Conservation (phyloP, 2,329 filamentous ascomycete genomes). For the Claviceps quebecensis region DNA sequence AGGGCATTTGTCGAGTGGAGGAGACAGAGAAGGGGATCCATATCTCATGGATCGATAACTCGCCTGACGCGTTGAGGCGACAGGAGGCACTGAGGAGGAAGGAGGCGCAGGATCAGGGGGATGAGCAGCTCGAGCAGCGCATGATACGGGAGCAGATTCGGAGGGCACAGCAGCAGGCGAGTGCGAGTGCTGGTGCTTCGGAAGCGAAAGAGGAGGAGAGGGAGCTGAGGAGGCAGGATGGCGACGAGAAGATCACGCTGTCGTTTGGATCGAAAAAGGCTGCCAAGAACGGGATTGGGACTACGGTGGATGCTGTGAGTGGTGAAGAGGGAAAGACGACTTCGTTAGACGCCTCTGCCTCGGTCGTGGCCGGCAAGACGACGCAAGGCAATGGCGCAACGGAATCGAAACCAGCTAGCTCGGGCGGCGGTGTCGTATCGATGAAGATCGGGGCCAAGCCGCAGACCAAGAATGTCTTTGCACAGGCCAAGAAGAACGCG, state of each 20-base stretch:
- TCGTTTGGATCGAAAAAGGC: constrained; percentile 41
- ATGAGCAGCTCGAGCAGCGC: constrained; percentile 77
- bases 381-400: constrained; percentile 8
- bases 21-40: constrained; percentile 77
- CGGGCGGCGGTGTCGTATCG: constrained; percentile 37
- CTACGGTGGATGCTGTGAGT: not conserved
- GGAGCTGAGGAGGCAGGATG: constrained; percentile 47
- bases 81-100: constrained; percentile 71
- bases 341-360: constrained; percentile 11
- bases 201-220: constrained; percentile 27
- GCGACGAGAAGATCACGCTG: constrained; percentile 57
- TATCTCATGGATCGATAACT: constrained; percentile 84
- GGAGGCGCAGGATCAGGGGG: constrained; percentile 76
- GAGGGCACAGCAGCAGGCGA: constrained; percentile 48
- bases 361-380: constrained; percentile 5
- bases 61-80: constrained; percentile 66
- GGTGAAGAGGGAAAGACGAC: constrained; percentile 7
- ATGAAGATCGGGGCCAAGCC: constrained; percentile 51
- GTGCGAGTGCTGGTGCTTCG: constrained; percentile 23
- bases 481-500: constrained; percentile 53
- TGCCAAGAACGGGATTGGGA: constrained; percentile 11
- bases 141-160: constrained; percentile 74
- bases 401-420: constrained; percentile 18
- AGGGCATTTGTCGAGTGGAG: constrained; percentile 81
- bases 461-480: constrained; percentile 67